Evolutionary conservation across 1,284 basidiomycete species (phyloP), one percentile per base, ranked within the genome.

Genomic region (Fistulina hepatica): DNA sequence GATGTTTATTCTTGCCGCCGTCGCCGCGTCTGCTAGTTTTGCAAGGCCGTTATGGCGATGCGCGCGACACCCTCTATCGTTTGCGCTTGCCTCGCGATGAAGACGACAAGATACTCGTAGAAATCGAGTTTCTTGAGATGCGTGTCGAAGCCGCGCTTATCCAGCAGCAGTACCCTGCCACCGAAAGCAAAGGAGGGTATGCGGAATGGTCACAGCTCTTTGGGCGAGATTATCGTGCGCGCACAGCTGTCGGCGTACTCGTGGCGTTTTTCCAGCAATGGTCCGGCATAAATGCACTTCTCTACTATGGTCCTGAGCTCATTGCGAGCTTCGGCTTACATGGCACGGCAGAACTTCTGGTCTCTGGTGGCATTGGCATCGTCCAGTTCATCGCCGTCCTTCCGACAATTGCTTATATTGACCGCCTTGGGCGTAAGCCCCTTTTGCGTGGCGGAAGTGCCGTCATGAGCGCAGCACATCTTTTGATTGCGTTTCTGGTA

Each of bases 281-380:
- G 82, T 79, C 76, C 44, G 83, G 83, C 2, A 85, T 85, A 45
- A 88, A 86, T 50, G 81, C 82, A 5, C 53, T 88, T 22, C 59
- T 86, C 6, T 89, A 89, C 50, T 89, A 86, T 47, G 83, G 83
- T 1, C 84, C 84, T 1, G 75, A 73, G 1, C 64, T 89, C 11
- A 71, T 86, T 42, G 61, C 56, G 21, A 70, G 61, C 39, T 65
- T 89, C 33, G 83, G 82, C 5, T 48, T 86, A 17, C 51, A 50
- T 9, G 64, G 61, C 12, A 61, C 64, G 35, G 69, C 63, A 1
- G 69, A 73, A 1, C 62, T 88, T 0, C 49, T 84, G 21, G 76
- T 80, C 1, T 73, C 81, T 0, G 83, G 83, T 17, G 82, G 85
- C 0, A 74, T 88, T 46, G 82, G 81, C n/a, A 70, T 89, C 43